A percentile compares a stretch with the other conserved stretches of the same genome.
Evolutionary conservation across 2,329 filamentous ascomycete genomes (phyloP).

Genomic region (Alternaria sp.): DNA sequence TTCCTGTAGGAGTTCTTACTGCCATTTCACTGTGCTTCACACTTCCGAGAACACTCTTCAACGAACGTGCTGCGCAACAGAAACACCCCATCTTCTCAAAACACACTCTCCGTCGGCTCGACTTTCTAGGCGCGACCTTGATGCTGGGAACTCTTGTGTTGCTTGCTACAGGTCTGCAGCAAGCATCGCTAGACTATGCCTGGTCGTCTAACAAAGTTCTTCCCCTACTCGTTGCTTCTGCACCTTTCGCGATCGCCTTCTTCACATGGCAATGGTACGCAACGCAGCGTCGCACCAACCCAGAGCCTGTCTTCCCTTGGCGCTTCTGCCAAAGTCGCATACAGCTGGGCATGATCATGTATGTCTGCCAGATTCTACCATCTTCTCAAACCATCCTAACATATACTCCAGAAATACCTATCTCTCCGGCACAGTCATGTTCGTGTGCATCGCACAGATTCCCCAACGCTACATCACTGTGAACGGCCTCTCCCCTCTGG

Average conservation of each 20-base stretch:
- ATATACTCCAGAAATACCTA: constrained; percentile 16
- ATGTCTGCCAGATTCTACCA: background rate
- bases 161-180: constrained; percentile 26
- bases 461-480: constrained; percentile 28
- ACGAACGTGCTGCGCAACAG: constrained; percentile 13
- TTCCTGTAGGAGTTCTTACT: constrained; percentile 14
- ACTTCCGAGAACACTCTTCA: constrained; percentile 9
- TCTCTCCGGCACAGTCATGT: constrained; percentile 20
- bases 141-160: constrained; percentile 26
- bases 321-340: constrained; percentile 4
- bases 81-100: constrained; percentile 1
- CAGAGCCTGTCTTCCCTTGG: constrained; percentile 32
- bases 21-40: constrained; percentile 3
- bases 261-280: constrained; percentile 26
- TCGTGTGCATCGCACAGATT: constrained; percentile 23
- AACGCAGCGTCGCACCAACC: constrained; percentile 10
- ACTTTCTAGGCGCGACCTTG: constrained; percentile 23
- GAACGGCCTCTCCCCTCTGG: constrained; percentile 19
- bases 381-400: background rate
- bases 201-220: constrained; percentile 22
- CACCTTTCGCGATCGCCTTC: constrained; percentile 22
- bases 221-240: constrained; percentile 18
- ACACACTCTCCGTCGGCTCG: constrained; percentile 9
- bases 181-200: constrained; percentile 18
- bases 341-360: constrained; percentile 19